phyloP scores from a whole-genome alignment of 2,329 filamentous ascomycete genomes.

The Polychaeton citri region DNA sequence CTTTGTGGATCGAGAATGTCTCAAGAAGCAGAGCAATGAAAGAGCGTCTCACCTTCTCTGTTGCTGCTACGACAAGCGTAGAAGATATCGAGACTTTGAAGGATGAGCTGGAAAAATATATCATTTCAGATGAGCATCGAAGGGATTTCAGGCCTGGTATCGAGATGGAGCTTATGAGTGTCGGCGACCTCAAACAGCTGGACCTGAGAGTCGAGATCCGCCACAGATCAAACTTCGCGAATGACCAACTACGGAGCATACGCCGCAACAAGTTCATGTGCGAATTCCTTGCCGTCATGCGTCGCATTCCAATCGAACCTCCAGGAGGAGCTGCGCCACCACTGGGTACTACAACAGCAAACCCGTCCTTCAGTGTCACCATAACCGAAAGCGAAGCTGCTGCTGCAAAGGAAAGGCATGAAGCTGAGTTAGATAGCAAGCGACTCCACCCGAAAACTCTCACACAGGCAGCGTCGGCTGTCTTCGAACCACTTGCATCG shows the following conservation, averaged over 20 bases:
- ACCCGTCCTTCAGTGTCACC: slow-evolving; percentile 65
- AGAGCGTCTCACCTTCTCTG: slow-evolving; percentile 18
- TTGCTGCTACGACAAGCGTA: slow-evolving; percentile 16
- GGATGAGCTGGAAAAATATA: slow-evolving; percentile 17
- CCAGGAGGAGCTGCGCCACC: slow-evolving; percentile 57
- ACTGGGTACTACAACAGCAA: slow-evolving; percentile 44
- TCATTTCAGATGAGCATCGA: slow-evolving; percentile 19
- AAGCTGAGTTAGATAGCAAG: too few relatives aligned
- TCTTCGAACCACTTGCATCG: too few relatives aligned
- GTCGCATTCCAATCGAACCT: slow-evolving; percentile 69
- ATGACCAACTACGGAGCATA: slow-evolving; percentile 63
- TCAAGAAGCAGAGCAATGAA: slow-evolving; percentile 23
- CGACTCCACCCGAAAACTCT: too few relatives aligned
- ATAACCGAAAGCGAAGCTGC: too few relatives aligned
- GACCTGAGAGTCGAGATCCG: slow-evolving; percentile 20
- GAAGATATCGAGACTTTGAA: slow-evolving; percentile 20
- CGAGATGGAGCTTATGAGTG: slow-evolving; percentile 18
- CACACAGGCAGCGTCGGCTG: too few relatives aligned
- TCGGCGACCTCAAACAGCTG: slow-evolving; percentile 19
- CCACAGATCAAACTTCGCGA: slow-evolving; percentile 32
- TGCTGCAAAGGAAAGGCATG: too few relatives aligned
- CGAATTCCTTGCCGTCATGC: slow-evolving; percentile 67
- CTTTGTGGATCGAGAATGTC: slow-evolving; percentile 25
- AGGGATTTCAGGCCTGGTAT: slow-evolving; percentile 21
- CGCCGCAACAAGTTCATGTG: slow-evolving; percentile 92